Percentiles rank a stretch among this genome's conserved stretches.
These are phyloP conservation scores for Chlamydomonas reinhardtii DNA, from an alignment of 163 green algal species.

Conservation along the genomic window DNA sequence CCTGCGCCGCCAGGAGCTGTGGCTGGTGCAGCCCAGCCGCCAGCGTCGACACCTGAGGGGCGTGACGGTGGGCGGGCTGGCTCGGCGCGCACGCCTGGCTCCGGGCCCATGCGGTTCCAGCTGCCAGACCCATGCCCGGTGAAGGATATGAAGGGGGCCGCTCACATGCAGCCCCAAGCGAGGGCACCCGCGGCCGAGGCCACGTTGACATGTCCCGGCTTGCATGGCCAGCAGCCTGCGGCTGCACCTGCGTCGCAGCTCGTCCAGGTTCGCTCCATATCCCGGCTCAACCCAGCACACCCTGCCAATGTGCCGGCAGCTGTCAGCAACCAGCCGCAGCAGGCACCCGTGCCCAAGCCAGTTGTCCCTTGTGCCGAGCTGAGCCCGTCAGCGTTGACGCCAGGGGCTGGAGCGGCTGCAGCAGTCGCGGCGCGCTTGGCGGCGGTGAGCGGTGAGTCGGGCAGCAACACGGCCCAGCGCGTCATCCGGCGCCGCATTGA, in stretches of 20 bases:
- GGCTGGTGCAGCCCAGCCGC: background rate
- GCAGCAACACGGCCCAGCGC: too few relatives aligned
- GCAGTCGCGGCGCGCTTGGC: too few relatives aligned
- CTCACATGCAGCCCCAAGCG: background rate
- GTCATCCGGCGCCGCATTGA: too few relatives aligned
- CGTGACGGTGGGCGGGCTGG: too few relatives aligned
- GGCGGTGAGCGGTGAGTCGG: too few relatives aligned
- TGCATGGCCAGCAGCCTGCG: too few relatives aligned
- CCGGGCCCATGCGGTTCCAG: background rate
- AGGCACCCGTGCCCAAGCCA: too few relatives aligned
- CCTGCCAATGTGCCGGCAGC: background rate
- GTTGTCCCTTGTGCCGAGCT: too few relatives aligned
- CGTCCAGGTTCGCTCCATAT: background rate
- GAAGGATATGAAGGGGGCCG: background rate
- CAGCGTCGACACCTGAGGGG: background rate
- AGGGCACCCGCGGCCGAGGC: too few relatives aligned
- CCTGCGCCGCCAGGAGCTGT: background rate
- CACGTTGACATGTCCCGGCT: background rate
- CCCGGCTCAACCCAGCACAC: background rate
- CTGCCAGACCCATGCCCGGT: conserved; percentile 4
- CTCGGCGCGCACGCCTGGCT: background rate
- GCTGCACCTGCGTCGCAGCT: background rate
- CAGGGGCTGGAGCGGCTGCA: too few relatives aligned
- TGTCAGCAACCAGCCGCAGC: too few relatives aligned
- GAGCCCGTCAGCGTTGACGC: too few relatives aligned